Base-by-base conservation (phyloP, 176 grass and related monocot genomes). In the Urochloa ruziziensis region DNA sequence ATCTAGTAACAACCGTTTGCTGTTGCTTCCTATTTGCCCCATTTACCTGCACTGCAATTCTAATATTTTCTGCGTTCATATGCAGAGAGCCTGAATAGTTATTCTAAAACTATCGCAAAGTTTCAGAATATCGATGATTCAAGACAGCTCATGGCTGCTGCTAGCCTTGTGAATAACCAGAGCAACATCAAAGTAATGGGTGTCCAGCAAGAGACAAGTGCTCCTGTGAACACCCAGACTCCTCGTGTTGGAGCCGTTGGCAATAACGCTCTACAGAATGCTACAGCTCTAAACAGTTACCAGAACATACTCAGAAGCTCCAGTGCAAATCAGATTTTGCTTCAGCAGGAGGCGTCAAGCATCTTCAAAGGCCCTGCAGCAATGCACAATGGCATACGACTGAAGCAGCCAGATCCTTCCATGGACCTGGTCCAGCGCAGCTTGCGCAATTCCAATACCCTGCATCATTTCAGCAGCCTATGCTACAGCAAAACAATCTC, bases 81-180 rank as follows among this genome's bases (percentile, higher is more conserved):
- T 90, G 36, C 92, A 94, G 95, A 94, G 81, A 88, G 90, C 81
- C 78, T 97, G 70, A 94, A 93, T 82, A 93, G 79, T 82, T 97
- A 94, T 86, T 29, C 90, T 30, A 85, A 81, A 69, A 88, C 81
- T 66, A 70, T 62, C 8, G 3, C 66, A 11, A 89, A 87, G 66
- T 73, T 89, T 64, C 89, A 95, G 54, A 92, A 90, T 70, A 65
- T 92, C 85, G 40, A 88, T 37, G 93, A 90, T 33, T 7, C 51
- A 56, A 92, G 90, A 72, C 94, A 97, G 34, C 70, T 79, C 72
- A 81, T 86, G 84, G 82, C 82, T 85, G 39, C 80, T 36, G 80
- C 82, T 74, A 75, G 51, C 66, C 70, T 92, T 59, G 80, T 77
- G 40, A 85, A 76, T 68, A 90, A 92, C 65, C 91, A 85, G 71